Evolutionary conservation across 306 rosid species (phyloP).

Genomic region (Lotus japonicus): DNA sequence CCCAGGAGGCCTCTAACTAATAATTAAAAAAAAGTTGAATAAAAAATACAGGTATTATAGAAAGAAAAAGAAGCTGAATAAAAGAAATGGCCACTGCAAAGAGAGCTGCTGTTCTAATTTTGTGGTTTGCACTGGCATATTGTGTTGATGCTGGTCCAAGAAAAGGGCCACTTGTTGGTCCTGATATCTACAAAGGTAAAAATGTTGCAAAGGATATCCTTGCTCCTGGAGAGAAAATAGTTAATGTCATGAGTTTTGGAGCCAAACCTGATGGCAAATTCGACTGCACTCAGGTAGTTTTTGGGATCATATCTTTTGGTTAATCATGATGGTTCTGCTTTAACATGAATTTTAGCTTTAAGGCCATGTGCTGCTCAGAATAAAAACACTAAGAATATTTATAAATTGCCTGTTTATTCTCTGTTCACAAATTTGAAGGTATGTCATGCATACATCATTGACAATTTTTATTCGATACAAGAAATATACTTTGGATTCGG

Average conservation of each 20-base stretch:
- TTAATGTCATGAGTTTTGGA: constrained; percentile 47
- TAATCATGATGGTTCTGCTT: neutral
- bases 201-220: constrained; percentile 23
- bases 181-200: constrained; percentile 28
- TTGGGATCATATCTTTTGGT: neutral
- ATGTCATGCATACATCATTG: neutral
- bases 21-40: neutral
- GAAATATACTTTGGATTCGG: no score
- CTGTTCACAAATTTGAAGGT: neutral
- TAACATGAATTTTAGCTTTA: neutral
- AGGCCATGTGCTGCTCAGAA: neutral
- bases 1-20: constrained; percentile 2
- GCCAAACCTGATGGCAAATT: constrained; percentile 51
- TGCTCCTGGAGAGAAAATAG: constrained; percentile 35
- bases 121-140: constrained; percentile 19
- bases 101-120: constrained; percentile 15
- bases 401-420: neutral
- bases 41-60: neutral
- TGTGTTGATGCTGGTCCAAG: constrained; percentile 12
- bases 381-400: neutral
- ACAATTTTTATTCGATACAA: neutral
- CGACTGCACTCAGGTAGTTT: constrained; percentile 55
- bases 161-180: constrained; percentile 6
- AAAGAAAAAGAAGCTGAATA: neutral
- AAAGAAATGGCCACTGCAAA: constrained; percentile 33